Evolutionary conservation across 2,329 filamentous ascomycete genomes (phyloP), one percentile per base, ranked within the genome.

Genomic region (Xylariomycetidae sp.): DNA sequence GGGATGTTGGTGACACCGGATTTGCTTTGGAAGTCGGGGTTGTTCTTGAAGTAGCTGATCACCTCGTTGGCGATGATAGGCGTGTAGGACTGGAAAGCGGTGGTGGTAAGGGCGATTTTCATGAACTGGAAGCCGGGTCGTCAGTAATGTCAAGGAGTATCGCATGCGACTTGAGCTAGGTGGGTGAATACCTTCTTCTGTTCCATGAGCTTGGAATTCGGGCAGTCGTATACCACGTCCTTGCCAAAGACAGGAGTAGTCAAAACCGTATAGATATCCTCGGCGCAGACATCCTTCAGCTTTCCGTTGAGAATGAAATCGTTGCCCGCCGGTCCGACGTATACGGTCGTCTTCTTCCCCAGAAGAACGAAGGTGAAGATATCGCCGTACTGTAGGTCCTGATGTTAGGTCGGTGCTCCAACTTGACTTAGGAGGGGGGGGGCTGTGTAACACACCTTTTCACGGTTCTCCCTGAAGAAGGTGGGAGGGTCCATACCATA

Each of bases 401-500:
- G n/a, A 23, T n/a, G 22, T 12, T 20, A 4, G 20, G 27, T 15
- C 30, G 48, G 20, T 48, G 48, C 41, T 16, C 42, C 37, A 20
- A 37, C 31, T 31, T 10, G 8, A 18, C 13, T 16, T 25, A 28
- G 16, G 15, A 31, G 13, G 16, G 11, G 28, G 29, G 18, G 3
- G 25, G 27, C 7, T 15, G 16, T 11, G 25, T 2, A 26, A 59
- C 65, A 41, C 53, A 88, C 85, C 81, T 94, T 94, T 51, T 75
- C 71, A 50, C 80, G 80, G 63, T 75, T 76, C 58, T 71, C 80
- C 75, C 50, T 71, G 69, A 96, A 95, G 74, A 96, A 97, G 32
- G 70, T 72, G 54, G 87, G 89, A 12, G 90, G 90, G 55, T 97
- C 88, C 64, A 96, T 96, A 61, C 90, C 90, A 66, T 97, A 98